Base-by-base conservation (phyloP, 768 basidiomycete species). In the Dictyophora rubrovolvata region DNA sequence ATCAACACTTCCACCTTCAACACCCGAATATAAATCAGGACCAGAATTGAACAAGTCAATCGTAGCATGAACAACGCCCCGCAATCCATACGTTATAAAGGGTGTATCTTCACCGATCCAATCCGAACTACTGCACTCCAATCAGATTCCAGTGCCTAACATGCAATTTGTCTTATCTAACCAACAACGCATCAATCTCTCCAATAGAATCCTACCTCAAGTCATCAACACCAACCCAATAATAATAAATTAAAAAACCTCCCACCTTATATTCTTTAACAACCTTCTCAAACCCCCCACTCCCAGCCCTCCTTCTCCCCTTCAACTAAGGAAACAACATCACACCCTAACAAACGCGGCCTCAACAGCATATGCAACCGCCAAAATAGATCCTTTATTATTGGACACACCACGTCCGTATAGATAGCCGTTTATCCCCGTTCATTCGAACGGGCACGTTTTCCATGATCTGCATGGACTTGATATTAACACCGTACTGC, bases 231-330 rank as follows among this genome's bases (percentile, higher is more conserved):
- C 28, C 7, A 2, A n/a, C n/a, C n/a, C n/a, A n/a, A n/a, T n/a
- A n/a, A n/a, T n/a, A n/a, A n/a, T n/a, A n/a, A n/a, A n/a, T n/a
- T n/a, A 28, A 7, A 28, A 28, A 28, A 28, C 28, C 28, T 28
- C 68, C 49, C 60, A 87, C 91, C 81, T 90, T 93, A 70, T 93
- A 76, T 57, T 75, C 79, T 57, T 73, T 66, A 9, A 97, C 87
- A 1, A 87, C 80, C n/a, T 89, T 82, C 46, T 74, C 78, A 66
- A 99, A 94, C 0, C 94, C 93, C 4, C 77, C 70, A 67, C 93
- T 95, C 1, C 95, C 95, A n/a, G 83, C 84, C n/a, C 69, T 99
- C 96, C 68, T 96, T 96, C 68, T 98, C 95, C 0, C 96, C 96
- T 71, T 99, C 96, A 16, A 98, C 84, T 54, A 97, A 70, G 68